phyloP scores from a whole-genome alignment of 768 basidiomycete genomes.

The Hygrocybe coccinea region DNA sequence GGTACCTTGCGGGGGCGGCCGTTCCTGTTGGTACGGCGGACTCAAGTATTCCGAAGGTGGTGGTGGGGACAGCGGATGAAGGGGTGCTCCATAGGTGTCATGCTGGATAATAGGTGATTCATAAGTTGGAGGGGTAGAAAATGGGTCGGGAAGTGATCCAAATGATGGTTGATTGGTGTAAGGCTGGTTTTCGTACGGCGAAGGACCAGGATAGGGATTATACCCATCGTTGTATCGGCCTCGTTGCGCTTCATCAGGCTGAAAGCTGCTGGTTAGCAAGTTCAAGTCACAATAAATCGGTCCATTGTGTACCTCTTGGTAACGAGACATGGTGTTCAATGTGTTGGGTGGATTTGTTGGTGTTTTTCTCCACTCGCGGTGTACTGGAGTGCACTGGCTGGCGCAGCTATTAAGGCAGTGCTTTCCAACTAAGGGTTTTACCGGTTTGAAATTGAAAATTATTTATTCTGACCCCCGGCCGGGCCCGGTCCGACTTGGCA shows the following conservation, averaged over 20 bases:
- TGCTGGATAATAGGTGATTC: slow-evolving; percentile 22
- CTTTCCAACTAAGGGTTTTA: no score
- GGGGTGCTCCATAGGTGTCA: slow-evolving; percentile 13
- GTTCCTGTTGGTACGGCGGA: slow-evolving; percentile 6
- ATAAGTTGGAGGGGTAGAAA: slow-evolving; percentile 15
- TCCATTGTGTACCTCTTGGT: not conserved
- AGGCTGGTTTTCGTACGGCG: slow-evolving; percentile 23
- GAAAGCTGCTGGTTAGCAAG: not conserved
- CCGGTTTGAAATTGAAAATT: no score
- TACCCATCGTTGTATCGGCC: slow-evolving; percentile 67
- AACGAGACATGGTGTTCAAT: not conserved
- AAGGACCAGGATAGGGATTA: slow-evolving; percentile 39
- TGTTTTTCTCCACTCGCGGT: no score
- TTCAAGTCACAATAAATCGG: not conserved
- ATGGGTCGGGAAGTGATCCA: slow-evolving; percentile 4
- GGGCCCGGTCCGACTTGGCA: no score
- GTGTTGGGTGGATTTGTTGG: no score
- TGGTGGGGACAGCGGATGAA: slow-evolving; percentile 8
- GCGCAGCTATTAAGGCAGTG: no score
- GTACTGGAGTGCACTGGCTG: no score
- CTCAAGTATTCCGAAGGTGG: not conserved
- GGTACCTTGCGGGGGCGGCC: slow-evolving; percentile 18
- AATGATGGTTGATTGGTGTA: slow-evolving; percentile 21
- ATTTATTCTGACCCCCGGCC: no score
- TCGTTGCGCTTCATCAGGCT: slow-evolving; percentile 64